These are phyloP conservation scores for Metschnikowia picachoensis DNA, from an alignment of 805 yeast species.

Conservation along the genomic window DNA sequence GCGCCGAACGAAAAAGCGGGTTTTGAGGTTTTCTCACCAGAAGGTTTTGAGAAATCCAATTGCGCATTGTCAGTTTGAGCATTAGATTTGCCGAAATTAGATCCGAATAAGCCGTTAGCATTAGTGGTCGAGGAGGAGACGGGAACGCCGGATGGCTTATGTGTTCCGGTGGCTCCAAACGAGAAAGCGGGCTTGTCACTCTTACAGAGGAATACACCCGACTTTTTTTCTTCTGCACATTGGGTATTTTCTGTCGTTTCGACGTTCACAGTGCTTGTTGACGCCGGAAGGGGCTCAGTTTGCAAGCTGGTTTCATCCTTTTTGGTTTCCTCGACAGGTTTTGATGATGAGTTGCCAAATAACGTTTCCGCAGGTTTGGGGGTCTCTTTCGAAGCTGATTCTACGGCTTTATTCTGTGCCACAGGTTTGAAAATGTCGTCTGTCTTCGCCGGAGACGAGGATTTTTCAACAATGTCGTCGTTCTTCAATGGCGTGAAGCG, in stretches of 20 bases:
- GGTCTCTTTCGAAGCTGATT: slow-evolving; percentile 11
- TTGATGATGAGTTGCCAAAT: not conserved
- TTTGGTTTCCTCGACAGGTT: not conserved
- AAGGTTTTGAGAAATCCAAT: no score
- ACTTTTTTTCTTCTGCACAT: no score
- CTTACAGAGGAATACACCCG: no score
- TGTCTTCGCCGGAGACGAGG: slow-evolving; percentile 17
- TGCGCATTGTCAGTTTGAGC: no score
- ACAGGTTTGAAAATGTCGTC: slow-evolving; percentile 36
- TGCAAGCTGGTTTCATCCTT: not conserved
- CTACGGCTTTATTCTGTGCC: slow-evolving; percentile 30
- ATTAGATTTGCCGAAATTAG: no score
- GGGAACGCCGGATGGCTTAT: not conserved
- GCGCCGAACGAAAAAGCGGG: slow-evolving; percentile 1
- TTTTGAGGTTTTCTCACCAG: not conserved
- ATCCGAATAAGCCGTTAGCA: no score
- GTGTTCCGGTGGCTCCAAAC: not conserved
- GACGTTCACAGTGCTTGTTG: not conserved
- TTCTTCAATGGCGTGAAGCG: slow-evolving; percentile 10
- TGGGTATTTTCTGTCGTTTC: not conserved
- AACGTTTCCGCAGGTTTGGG: not conserved
- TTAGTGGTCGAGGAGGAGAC: no score
- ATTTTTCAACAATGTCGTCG: slow-evolving; percentile 1
- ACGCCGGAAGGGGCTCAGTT: not conserved
- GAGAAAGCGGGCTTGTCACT: not conserved